A percentile compares a stretch with the other conserved stretches of the same genome.
Conservation (phyloP, 1,284 basidiomycete genomes). For the Fomitopsis schrenkii region DNA sequence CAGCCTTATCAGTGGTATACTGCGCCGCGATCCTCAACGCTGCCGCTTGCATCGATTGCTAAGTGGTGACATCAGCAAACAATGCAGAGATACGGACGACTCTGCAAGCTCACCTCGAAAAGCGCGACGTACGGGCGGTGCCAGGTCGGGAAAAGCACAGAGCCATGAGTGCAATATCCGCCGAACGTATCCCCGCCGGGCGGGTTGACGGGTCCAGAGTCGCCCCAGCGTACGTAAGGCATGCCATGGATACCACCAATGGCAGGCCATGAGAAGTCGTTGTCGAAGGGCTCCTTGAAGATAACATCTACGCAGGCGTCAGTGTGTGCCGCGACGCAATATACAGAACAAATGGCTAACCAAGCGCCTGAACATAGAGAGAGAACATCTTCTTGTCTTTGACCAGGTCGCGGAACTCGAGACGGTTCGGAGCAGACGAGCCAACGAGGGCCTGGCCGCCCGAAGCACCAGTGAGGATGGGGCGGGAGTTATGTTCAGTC, state of each 20-base stretch:
- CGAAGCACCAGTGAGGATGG: background rate
- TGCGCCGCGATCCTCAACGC: slow-evolving; percentile 36
- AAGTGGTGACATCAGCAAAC: background rate
- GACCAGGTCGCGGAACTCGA: slow-evolving; percentile 43
- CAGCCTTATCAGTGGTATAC: slow-evolving; percentile 30
- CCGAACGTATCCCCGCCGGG: slow-evolving; percentile 22
- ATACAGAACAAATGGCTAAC: slow-evolving; percentile 22
- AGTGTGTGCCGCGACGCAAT: background rate
- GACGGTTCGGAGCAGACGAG: slow-evolving; percentile 25
- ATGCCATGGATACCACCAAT: slow-evolving; percentile 48
- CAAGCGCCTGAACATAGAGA: slow-evolving; percentile 43
- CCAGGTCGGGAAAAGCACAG: slow-evolving; percentile 49
- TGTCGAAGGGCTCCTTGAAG: slow-evolving; percentile 18
- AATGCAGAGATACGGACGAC: background rate
- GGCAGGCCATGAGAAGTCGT: slow-evolving; percentile 38
- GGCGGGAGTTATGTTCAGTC: background rate
- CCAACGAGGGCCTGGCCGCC: background rate
- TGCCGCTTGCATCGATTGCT: slow-evolving; percentile 42
- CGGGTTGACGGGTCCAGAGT: slow-evolving; percentile 23
- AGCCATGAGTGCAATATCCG: slow-evolving; percentile 49
- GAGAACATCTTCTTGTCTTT: slow-evolving; percentile 40
- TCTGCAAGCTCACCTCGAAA: slow-evolving; percentile 36
- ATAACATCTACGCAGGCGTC: slow-evolving; percentile 28
- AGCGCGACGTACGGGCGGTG: slow-evolving; percentile 49
- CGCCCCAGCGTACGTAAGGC: slow-evolving; percentile 40